Evolutionary conservation across 1,284 basidiomycete genomes (phyloP).

Genomic region (Thelephora terrestris): DNA sequence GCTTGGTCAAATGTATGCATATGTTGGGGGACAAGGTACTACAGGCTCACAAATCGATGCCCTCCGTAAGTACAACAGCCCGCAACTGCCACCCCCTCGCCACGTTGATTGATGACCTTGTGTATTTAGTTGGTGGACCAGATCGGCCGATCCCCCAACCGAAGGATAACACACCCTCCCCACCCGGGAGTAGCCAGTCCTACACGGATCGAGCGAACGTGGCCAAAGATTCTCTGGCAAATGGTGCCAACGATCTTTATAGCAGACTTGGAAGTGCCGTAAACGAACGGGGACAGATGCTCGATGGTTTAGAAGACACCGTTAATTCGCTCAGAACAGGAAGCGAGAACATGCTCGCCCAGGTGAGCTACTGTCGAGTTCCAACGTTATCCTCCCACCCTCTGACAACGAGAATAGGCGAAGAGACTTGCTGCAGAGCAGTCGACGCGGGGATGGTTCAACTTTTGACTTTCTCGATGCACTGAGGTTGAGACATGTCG

Average conservation of each 20-base stretch:
- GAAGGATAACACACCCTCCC: slow-evolving; percentile 5
- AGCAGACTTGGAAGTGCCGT: slow-evolving; percentile 42
- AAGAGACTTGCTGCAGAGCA: slow-evolving; percentile 53
- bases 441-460: slow-evolving; percentile 53
- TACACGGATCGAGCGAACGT: slow-evolving; percentile 11
- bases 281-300: slow-evolving; percentile 55
- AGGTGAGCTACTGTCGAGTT: slow-evolving; percentile 31
- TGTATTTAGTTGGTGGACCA: slow-evolving; percentile 46
- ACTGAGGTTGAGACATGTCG: too few species aligned
- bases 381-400: slow-evolving; percentile 1
- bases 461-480: slow-evolving; percentile 18
- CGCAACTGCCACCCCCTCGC: not conserved
- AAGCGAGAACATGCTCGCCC: slow-evolving; percentile 51
- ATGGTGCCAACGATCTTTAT: slow-evolving; percentile 35
- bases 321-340: slow-evolving; percentile 54
- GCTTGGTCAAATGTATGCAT: slow-evolving; percentile 38
- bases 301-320: slow-evolving; percentile 49
- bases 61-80: slow-evolving; percentile 33
- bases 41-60: slow-evolving; percentile 50
- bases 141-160: slow-evolving; percentile 36
- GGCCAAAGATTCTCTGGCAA: slow-evolving; percentile 16
- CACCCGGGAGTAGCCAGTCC: slow-evolving; percentile 15
- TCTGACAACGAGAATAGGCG: slow-evolving; percentile 28
- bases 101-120: not conserved
- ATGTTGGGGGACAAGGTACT: slow-evolving; percentile 21